Percentiles rank a stretch among this genome's conserved stretches.
phyloP scores from a whole-genome alignment of 306 rosid species.

The Vicia faba region DNA sequence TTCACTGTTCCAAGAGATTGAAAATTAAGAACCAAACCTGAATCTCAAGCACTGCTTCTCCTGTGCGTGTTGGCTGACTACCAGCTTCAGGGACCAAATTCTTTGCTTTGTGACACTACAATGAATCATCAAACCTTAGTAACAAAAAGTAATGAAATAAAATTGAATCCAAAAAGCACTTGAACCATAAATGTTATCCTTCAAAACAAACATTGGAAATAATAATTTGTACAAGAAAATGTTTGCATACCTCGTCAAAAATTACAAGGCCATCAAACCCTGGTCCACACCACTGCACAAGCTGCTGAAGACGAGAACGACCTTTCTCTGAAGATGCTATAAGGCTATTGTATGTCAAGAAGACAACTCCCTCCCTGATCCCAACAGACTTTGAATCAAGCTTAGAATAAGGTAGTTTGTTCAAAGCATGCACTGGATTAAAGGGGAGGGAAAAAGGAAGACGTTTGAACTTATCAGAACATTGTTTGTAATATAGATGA shows the following conservation, averaged over 20 bases:
- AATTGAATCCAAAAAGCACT: slow-evolving; percentile 40
- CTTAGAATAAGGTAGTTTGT: slow-evolving; percentile 98
- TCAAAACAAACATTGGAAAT: slow-evolving; percentile 26
- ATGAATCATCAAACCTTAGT: slow-evolving; percentile 58
- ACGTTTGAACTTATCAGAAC: slow-evolving; percentile 31
- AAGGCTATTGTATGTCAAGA: slow-evolving; percentile 91
- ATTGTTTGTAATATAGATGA: slow-evolving; percentile 20
- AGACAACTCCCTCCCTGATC: slow-evolving; percentile 89
- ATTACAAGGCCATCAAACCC: slow-evolving; percentile 80
- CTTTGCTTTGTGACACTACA: slow-evolving; percentile 99
- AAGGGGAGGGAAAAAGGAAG: slow-evolving; percentile 18
- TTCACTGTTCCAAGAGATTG: slow-evolving; percentile 22
- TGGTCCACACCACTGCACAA: slow-evolving; percentile 94
- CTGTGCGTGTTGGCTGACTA: slow-evolving; percentile 98
- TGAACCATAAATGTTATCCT: slow-evolving; percentile 18
- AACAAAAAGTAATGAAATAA: slow-evolving; percentile 41
- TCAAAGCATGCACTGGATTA: slow-evolving; percentile 93
- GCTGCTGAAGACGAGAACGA: slow-evolving; percentile 91
- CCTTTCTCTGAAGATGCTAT: slow-evolving; percentile 98
- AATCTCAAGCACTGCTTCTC: slow-evolving; percentile 94
- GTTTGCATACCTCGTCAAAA: slow-evolving; percentile 81
- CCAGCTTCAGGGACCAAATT: slow-evolving; percentile 99
- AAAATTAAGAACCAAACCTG: slow-evolving; percentile 70
- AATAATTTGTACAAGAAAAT: slow-evolving; percentile 34
- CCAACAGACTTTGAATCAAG: slow-evolving; percentile 97